Percentiles rank a stretch among this genome's conserved stretches.
Evolutionary conservation across 2,329 filamentous ascomycete genomes (phyloP).

Genomic region (Aspergillus versicolor): DNA sequence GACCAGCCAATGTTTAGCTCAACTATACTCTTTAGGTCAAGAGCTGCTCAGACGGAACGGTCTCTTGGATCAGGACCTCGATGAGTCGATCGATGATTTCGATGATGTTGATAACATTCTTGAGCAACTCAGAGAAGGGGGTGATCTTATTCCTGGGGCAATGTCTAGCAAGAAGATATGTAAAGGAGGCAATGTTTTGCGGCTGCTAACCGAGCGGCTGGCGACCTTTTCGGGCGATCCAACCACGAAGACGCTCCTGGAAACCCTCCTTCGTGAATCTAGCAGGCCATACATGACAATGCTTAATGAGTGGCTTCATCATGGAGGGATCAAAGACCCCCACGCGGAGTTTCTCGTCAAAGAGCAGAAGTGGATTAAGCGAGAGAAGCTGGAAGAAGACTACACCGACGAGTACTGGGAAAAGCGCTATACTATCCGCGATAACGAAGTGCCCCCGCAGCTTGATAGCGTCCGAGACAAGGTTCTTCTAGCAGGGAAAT

Average conservation of each 20-base stretch:
- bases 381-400: conserved; percentile 88
- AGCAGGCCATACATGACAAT: conserved; percentile 96
- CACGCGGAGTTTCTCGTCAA: conserved; percentile 93
- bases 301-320: conserved; percentile 98
- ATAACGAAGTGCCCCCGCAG: conserved; percentile 87
- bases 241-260: conserved; percentile 76
- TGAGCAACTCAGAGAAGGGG: conserved; percentile 82
- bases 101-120: conserved; percentile 92
- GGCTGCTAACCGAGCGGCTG: conserved; percentile 78
- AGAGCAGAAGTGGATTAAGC: conserved; percentile 90
- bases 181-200: conserved; percentile 94
- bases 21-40: conserved; percentile 82
- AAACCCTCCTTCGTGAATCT: conserved; percentile 78
- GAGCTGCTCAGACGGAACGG: conserved; percentile 87
- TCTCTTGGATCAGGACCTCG: conserved; percentile 71
- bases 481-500: conserved; percentile 92
- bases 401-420: conserved; percentile 99
- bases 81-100: conserved; percentile 69
- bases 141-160: conserved; percentile 73
- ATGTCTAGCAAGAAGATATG: conserved; percentile 87
- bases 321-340: conserved; percentile 90
- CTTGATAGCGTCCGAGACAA: conserved; percentile 89
- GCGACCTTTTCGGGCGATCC: conserved; percentile 93
- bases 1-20: conserved; percentile 86
- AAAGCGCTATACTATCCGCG: conserved; percentile 90